Conservation (phyloP, 345 rosid species). For the Citrus trifoliata region DNA sequence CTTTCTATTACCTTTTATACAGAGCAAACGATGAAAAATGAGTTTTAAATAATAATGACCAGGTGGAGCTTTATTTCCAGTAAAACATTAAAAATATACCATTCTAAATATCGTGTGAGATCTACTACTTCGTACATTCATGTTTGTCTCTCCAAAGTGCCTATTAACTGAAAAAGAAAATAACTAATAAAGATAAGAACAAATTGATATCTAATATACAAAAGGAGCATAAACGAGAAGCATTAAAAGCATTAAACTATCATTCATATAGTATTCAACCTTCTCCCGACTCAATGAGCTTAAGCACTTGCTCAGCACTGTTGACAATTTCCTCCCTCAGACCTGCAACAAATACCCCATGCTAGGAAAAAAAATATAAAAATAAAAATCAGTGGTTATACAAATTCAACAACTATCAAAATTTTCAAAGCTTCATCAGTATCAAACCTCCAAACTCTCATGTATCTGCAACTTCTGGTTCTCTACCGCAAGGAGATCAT, state of each 20-base stretch:
- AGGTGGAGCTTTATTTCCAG: background rate
- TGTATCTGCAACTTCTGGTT: slow-evolving; percentile 85
- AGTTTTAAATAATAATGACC: background rate
- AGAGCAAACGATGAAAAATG: slow-evolving; percentile 9
- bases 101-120: slow-evolving; percentile 97
- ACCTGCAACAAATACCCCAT: slow-evolving; percentile 89
- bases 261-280: slow-evolving; percentile 41
- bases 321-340: slow-evolving; percentile 84
- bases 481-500: slow-evolving; percentile 75
- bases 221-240: background rate
- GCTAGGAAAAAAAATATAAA: slow-evolving; percentile 38
- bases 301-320: slow-evolving; percentile 75
- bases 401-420: slow-evolving; percentile 4
- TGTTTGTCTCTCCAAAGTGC: slow-evolving; percentile 95
- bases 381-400: slow-evolving; percentile 11
- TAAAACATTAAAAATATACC: slow-evolving; percentile 41
- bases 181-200: slow-evolving; percentile 1
- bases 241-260: background rate
- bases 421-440: background rate
- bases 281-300: slow-evolving; percentile 87
- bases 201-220: background rate
- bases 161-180: slow-evolving; percentile 54
- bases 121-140: slow-evolving; percentile 93
- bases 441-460: slow-evolving; percentile 86
- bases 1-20: slow-evolving; percentile 80